A percentile compares a stretch with the other conserved stretches of the same genome.
phyloP scores from a whole-genome alignment of 441 rosid genomes.

The Populus tomentosa region DNA sequence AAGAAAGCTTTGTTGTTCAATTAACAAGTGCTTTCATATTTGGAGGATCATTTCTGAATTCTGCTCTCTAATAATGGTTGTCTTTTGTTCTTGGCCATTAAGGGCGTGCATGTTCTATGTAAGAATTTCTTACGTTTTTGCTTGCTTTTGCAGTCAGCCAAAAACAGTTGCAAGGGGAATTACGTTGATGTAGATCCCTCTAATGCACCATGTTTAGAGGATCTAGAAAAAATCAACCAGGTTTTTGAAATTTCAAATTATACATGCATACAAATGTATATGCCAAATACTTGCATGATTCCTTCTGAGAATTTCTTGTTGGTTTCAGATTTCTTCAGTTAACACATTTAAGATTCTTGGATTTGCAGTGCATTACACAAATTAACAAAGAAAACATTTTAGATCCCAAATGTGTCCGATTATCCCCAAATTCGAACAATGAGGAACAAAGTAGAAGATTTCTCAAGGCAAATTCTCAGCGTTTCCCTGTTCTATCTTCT shows the following conservation, averaged over 20 bases:
- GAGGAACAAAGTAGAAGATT: slow-evolving; percentile 12
- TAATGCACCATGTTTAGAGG: slow-evolving; percentile 14
- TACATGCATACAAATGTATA: not conserved
- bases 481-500: not conserved
- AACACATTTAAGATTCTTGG: not conserved
- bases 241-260: slow-evolving; percentile 4
- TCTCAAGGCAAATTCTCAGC: slow-evolving; percentile 12
- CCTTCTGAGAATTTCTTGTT: not conserved
- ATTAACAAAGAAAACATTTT: slow-evolving; percentile 19
- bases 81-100: not conserved
- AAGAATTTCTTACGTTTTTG: not conserved
- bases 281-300: not conserved
- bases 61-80: not conserved
- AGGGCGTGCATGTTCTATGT: not conserved
- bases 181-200: slow-evolving; percentile 8
- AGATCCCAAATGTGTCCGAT: slow-evolving; percentile 19
- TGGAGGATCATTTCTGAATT: not conserved
- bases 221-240: slow-evolving; percentile 9
- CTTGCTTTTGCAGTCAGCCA: slow-evolving; percentile 18
- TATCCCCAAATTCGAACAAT: slow-evolving; percentile 21
- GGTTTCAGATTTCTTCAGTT: not conserved
- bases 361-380: slow-evolving; percentile 12
- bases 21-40: not conserved
- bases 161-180: slow-evolving; percentile 25
- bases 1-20: not conserved